These are phyloP conservation scores for Leishmania amazonensis DNA, from an alignment of 208 protist species.

Conservation along the genomic window DNA sequence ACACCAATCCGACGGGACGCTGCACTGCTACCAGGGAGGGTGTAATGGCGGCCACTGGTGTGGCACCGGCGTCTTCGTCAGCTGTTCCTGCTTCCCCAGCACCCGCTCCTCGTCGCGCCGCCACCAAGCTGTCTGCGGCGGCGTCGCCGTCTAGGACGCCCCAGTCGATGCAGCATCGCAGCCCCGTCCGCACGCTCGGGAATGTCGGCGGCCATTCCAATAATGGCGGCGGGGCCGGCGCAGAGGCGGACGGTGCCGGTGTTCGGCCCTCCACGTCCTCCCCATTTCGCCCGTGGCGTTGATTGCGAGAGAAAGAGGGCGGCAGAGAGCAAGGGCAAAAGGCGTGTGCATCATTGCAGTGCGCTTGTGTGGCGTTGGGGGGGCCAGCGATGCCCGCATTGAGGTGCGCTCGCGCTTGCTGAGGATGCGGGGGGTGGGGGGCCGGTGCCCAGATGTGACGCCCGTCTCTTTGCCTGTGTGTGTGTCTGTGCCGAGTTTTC, in stretches of 20 bases:
- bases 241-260: background rate
- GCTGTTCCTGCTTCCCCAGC: background rate
- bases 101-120: background rate
- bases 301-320: background rate
- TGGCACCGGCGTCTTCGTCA: background rate
- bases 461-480: background rate
- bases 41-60: background rate
- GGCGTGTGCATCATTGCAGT: background rate
- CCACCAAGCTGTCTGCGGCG: background rate
- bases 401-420: background rate
- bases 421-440: background rate
- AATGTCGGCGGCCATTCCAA: background rate
- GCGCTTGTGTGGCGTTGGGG: background rate
- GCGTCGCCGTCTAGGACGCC: background rate
- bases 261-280: conserved; percentile 19
- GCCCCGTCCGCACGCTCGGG: background rate
- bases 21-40: background rate
- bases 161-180: conserved; percentile 17
- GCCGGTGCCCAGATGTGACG: background rate
- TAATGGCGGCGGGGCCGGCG: background rate
- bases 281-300: conserved; percentile 28
- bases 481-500: background rate
- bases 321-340: background rate
- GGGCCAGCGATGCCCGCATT: background rate
- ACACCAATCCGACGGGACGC: conserved; percentile 35